Evolutionary conservation across 768 basidiomycete species (phyloP), one percentile per base, ranked within the genome.

Genomic region (Macrolepiota albuminosa): DNA sequence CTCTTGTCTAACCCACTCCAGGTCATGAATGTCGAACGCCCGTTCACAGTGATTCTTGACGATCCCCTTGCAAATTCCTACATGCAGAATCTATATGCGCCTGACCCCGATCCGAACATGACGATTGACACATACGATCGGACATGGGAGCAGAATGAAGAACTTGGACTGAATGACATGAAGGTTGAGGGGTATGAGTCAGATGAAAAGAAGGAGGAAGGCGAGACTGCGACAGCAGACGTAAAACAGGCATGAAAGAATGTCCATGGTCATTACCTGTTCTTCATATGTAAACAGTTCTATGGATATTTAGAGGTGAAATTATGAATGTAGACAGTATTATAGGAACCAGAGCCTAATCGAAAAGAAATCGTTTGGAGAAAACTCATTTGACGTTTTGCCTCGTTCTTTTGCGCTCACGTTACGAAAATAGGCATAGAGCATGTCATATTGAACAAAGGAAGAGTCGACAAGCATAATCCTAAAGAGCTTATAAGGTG

Each of bases 21-120:
- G 89, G 83, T 95, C 63, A 94, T 93, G 74, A 81, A 78, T 47
- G 95, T 83, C 13, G 82, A 87, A 54, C 79, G 78, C 37, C 87
- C 89, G 4, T 99, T 96, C 75, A 98, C 96, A 0, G 70, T 99
- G 61, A 89, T 98, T 70, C 78, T 99, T 10, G 96, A 98, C 68
- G 96, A 98, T 69, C 97, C 97, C 3, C 78, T 98, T 21, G 88
- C 93, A 14, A 98, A 98, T 72, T 95, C 93, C 2, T 95, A 98
- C 69, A 77, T 99, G 48, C 97, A 99, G 71, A 97, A 94, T 71
- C 67, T 95, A n/a, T 98, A 96, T 70, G 96, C 97, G 0, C 97
- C 97, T 4, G 96, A 99, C 69, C 87, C 91, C 0, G 96, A 98
- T 69, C 96, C 96, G 1, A 94, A 95, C 68, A 93, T 99, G 91